phyloP scores from a whole-genome alignment of 2,329 filamentous ascomycete species.

The Ampelomyces quisqualis region DNA sequence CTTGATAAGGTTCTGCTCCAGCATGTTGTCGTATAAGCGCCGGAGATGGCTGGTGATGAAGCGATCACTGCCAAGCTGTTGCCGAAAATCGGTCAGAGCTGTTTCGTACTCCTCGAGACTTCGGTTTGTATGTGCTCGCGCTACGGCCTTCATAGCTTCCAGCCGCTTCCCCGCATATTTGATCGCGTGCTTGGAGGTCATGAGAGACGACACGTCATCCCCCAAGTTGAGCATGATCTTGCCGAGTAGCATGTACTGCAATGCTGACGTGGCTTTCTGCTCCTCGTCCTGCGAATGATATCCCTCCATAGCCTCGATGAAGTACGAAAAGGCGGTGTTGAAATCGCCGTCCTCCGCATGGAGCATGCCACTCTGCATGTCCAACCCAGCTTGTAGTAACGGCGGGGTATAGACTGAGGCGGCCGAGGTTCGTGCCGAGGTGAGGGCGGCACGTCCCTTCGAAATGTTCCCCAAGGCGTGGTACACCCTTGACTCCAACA shows the following conservation, averaged over 20 bases:
- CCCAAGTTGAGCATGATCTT: conserved; percentile 99
- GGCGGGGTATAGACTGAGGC: conserved; percentile 97
- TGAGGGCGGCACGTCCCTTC: conserved; percentile 92
- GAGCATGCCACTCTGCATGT: conserved; percentile 99
- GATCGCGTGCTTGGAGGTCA: conserved; percentile 93
- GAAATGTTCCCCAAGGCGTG: conserved; percentile 95
- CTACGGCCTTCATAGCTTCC: conserved; percentile 99
- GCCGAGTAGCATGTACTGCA: conserved; percentile 99
- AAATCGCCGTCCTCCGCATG: conserved; percentile 99
- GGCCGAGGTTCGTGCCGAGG: conserved; percentile 89
- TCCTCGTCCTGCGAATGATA: conserved; percentile 92
- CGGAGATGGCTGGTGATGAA: conserved; percentile 98
- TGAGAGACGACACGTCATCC: conserved; percentile 92
- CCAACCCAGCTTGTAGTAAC: conserved; percentile 88
- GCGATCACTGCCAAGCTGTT: conserved; percentile 88
- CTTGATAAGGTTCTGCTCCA: conserved; percentile 99
- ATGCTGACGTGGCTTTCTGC: conserved; percentile 85
- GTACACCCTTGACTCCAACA: conserved; percentile 95
- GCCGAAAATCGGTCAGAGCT: conserved; percentile 84
- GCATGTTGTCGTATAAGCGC: conserved; percentile 94
- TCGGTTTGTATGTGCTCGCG: conserved; percentile 90
- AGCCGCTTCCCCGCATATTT: conserved; percentile 95
- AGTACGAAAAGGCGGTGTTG: conserved; percentile 98
- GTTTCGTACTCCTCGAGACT: conserved; percentile 97
- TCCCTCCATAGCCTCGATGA: conserved; percentile 97